Conservation (phyloP, 2,329 filamentous ascomycete species). For the Phaeophleospora eucalypticola region DNA sequence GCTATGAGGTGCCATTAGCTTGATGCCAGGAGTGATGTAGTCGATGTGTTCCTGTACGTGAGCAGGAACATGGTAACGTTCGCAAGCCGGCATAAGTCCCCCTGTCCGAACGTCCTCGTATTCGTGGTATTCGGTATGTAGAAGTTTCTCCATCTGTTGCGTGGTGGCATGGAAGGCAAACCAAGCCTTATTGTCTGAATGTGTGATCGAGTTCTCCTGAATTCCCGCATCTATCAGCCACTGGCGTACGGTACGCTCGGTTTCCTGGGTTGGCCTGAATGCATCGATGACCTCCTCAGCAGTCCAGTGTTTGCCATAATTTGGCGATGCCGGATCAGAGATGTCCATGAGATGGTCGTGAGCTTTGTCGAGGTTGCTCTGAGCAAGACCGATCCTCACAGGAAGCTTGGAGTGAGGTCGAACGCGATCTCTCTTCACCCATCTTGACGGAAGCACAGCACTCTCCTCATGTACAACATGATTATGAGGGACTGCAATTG, state of each 20-base stretch:
- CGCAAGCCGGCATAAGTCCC: conserved; percentile 34
- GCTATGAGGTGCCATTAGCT: conserved; percentile 13
- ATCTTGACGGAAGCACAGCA: conserved; percentile 21
- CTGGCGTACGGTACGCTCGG: background rate
- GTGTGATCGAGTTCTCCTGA: conserved; percentile 17
- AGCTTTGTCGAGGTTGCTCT: conserved; percentile 23
- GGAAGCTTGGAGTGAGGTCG: conserved; percentile 13
- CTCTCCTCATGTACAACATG: conserved; percentile 32
- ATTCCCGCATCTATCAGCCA: conserved; percentile 3
- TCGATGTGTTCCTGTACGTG: conserved; percentile 26
- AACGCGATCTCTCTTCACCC: conserved; percentile 32
- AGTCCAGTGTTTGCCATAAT: conserved; percentile 43
- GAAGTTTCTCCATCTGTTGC: conserved; percentile 35
- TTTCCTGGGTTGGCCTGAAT: conserved; percentile 23
- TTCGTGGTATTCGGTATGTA: conserved; percentile 39
- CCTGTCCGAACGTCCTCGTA: conserved; percentile 35
- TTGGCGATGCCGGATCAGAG: conserved; percentile 36
- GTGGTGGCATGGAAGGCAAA: conserved; percentile 38
- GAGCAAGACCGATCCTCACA: conserved; percentile 24
- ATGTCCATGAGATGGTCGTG: conserved; percentile 30
- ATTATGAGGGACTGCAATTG: conserved; percentile 1
- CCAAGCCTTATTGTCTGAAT: conserved; percentile 35
- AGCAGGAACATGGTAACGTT: conserved; percentile 33
- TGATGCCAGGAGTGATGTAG: conserved; percentile 22
- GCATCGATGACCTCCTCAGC: conserved; percentile 27